Evolutionary conservation across 495 filamentous ascomycete genomes (phyloP), one percentile per base, ranked within the genome.

Genomic region (Aspergillus ellipticus): DNA sequence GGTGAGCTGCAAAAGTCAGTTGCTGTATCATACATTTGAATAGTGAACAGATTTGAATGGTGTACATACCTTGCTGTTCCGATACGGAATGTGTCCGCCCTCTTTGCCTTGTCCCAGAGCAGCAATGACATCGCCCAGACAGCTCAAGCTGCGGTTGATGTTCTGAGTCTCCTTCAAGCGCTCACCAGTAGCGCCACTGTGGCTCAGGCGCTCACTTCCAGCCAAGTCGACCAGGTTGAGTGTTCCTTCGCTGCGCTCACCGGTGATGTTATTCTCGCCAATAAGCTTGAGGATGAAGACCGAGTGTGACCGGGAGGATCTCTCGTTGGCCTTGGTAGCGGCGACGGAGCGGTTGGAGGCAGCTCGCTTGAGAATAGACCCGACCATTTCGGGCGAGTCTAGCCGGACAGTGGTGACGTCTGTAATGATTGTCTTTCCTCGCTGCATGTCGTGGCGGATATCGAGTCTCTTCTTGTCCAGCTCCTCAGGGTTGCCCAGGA

Each of bases 161-260:
- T 88, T 96, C 61, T 97, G 93, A 9, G 95, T 97, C 72, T 99
- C 94, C 66, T 87, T 88, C 71, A 96, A 81, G 42, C 92, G 76
- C 42, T 96, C 90, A 6, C 92, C 92, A 9, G 89, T 89, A 8
- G 86, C 89, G 29, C 85, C 82, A 55, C 85, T 89, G 67, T 95
- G 89, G 68, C 89, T 89, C 42, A 97, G 79, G 53, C 93, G 83
- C 68, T 99, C 94, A 48, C 89, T 94, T 22, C 94, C 94, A 1
- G 94, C 94, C 54, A 99, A 74, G 74, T 99, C 94, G 31, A 99
- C 95, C 16, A 99, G 78, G 71, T 99, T 99, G 47, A 99, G 80
- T 0, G 92, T 96, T 31, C 95, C 95, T 65, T 96, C 92, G 57
- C 89, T 90, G 15, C 84, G 83, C 68, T 95, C 89, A 20, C 86